Percentiles rank a stretch among this genome's conserved stretches.
Conservation (phyloP, 257 asterid species). For the Ilex asprella region DNA sequence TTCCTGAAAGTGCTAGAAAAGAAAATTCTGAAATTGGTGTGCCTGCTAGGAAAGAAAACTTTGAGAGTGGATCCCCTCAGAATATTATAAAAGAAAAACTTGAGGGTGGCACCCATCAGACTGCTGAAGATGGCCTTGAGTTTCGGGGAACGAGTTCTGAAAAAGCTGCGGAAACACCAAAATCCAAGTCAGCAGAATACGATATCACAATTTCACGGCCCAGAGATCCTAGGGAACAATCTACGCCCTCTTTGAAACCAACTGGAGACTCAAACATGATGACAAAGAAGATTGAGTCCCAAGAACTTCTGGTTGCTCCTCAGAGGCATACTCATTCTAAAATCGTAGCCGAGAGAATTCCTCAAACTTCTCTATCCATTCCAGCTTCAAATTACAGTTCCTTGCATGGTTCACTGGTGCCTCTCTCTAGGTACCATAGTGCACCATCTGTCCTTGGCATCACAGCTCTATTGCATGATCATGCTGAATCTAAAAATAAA, state of each 20-base stretch:
- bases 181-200: conserved; percentile 10
- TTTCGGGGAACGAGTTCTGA: conserved; percentile 13
- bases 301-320: conserved; percentile 25
- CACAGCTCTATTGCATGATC: conserved; percentile 58
- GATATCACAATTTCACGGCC: conserved; percentile 9
- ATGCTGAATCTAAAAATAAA: conserved; percentile 22
- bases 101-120: neutral
- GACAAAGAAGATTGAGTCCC: conserved; percentile 19
- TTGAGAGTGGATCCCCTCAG: neutral
- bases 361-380: conserved; percentile 22
- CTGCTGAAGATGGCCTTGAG: neutral
- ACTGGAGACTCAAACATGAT: conserved; percentile 7
- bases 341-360: conserved; percentile 22
- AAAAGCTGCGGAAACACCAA: conserved; percentile 13
- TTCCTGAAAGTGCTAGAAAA: neutral
- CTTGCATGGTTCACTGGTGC: conserved; percentile 25
- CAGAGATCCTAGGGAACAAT: conserved; percentile 1
- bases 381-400: conserved; percentile 22
- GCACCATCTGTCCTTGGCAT: conserved; percentile 58
- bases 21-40: neutral
- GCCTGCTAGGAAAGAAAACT: neutral
- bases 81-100: neutral
- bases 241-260: conserved; percentile 5
- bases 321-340: conserved; percentile 36
- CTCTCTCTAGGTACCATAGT: conserved; percentile 40